phyloP scores from a whole-genome alignment of 306 rosid species.

The Lathyrus oleraceus region DNA sequence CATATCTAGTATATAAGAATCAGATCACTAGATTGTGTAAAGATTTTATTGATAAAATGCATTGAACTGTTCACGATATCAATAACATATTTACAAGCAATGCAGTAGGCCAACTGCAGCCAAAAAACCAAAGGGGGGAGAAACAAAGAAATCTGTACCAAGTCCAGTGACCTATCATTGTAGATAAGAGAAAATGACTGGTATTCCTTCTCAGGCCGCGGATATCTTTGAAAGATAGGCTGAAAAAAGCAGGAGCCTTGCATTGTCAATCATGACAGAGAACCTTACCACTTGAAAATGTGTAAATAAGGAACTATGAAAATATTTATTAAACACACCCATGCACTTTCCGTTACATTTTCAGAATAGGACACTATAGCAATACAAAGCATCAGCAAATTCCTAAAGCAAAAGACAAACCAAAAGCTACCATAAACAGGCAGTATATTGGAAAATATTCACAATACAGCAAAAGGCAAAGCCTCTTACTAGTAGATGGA shows the following conservation, averaged over 20 bases:
- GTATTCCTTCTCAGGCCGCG: conserved; percentile 97
- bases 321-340: conserved; percentile 21
- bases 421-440: conserved; percentile 35
- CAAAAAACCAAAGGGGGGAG: conserved; percentile 6
- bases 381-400: conserved; percentile 32
- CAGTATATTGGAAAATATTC: conserved; percentile 36
- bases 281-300: conserved; percentile 32
- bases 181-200: conserved; percentile 98
- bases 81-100: conserved; percentile 23
- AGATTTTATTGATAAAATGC: conserved; percentile 22
- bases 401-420: conserved; percentile 27
- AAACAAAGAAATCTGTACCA: conserved; percentile 58
- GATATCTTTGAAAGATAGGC: conserved; percentile 99
- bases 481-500: conserved; percentile 21
- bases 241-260: conserved; percentile 48
- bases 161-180: conserved; percentile 91
- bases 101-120: conserved; percentile 27
- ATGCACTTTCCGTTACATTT: conserved; percentile 18
- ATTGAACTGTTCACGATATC: conserved; percentile 21
- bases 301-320: conserved; percentile 30
- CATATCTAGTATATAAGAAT: conserved; percentile 70
- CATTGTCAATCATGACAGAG: conserved; percentile 48
- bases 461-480: conserved; percentile 28
- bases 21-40: conserved; percentile 40
- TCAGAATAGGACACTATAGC: conserved; percentile 21